These are phyloP conservation scores for Cunninghamia lanceolata DNA, from an alignment of 75 land plant genomes.

Conservation along the genomic window DNA sequence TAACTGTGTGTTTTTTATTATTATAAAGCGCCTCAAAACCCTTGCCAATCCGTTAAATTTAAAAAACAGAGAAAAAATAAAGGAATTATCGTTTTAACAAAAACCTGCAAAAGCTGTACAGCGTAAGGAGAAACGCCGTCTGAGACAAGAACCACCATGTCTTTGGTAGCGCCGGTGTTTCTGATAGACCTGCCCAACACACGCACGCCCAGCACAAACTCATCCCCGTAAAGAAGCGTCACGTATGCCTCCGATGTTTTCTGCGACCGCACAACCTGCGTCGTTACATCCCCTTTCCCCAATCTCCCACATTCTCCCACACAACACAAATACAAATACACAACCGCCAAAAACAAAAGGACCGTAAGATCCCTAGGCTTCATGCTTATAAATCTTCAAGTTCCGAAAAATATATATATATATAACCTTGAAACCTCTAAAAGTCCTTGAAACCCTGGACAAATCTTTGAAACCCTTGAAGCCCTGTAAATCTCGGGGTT, in stretches of 20 bases:
- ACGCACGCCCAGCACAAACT: slow-evolving; percentile 93
- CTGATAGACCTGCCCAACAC: slow-evolving; percentile 94
- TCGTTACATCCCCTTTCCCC: background rate
- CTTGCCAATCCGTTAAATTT: background rate
- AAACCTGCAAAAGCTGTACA: slow-evolving; percentile 67
- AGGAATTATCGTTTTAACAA: background rate
- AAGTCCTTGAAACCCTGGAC: background rate
- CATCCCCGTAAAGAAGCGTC: slow-evolving; percentile 95
- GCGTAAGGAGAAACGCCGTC: slow-evolving; percentile 88
- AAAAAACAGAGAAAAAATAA: background rate
- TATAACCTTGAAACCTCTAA: background rate
- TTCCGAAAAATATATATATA: no score
- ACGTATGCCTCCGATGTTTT: slow-evolving; percentile 71
- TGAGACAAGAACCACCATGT: slow-evolving; percentile 91
- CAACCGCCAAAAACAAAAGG: background rate
- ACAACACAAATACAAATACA: background rate
- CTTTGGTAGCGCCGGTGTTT: slow-evolving; percentile 82
- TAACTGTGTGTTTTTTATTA: background rate
- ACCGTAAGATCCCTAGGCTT: background rate
- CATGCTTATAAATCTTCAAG: background rate
- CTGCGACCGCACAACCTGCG: background rate
- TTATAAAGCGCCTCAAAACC: background rate
- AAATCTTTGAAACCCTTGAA: background rate
- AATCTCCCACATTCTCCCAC: background rate
- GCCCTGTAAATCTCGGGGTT: background rate